Evolutionary conservation across 2,329 filamentous ascomycete species (phyloP).

Genomic region (Cercospora sp.): DNA sequence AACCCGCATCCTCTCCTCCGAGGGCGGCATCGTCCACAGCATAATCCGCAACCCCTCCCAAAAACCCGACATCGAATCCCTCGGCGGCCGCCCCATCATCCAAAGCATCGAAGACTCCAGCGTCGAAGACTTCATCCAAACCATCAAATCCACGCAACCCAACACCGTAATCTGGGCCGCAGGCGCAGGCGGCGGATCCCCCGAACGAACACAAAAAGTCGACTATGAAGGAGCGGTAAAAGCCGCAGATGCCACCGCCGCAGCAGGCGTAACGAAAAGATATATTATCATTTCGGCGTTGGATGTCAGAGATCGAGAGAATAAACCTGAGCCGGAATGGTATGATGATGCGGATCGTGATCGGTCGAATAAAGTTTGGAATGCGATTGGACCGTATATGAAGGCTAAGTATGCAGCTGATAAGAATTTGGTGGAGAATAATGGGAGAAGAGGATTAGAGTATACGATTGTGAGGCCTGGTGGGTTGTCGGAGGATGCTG

Average conservation of each 20-base stretch:
- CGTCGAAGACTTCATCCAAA: conserved; percentile 42
- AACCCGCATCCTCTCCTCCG: conserved; percentile 35
- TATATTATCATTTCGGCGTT: conserved; percentile 68
- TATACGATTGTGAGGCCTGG: conserved; percentile 52
- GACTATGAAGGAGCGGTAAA: conserved; percentile 65
- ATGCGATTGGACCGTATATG: conserved; percentile 45
- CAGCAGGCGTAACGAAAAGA: conserved; percentile 56
- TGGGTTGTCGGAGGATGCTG: conserved; percentile 50
- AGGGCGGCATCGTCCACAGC: conserved; percentile 37
- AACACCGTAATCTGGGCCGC: conserved; percentile 39
- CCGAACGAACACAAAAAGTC: conserved; percentile 59
- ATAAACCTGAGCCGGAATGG: conserved; percentile 46
- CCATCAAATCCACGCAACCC: conserved; percentile 42
- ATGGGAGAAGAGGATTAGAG: conserved; percentile 43
- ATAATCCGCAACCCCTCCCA: conserved; percentile 39
- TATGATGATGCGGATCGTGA: conserved; percentile 45
- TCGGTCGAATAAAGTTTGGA: conserved; percentile 44
- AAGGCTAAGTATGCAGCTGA: conserved; percentile 49
- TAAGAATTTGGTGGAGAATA: conserved; percentile 43
- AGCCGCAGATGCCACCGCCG: conserved; percentile 61
- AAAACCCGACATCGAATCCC: conserved; percentile 39
- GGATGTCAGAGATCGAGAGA: conserved; percentile 52
- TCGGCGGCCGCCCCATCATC: conserved; percentile 48
- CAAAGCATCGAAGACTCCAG: conserved; percentile 46
- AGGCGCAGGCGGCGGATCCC: conserved; percentile 42